phyloP scores from a whole-genome alignment of 2,329 filamentous ascomycete genomes.

The Scytalidium sp. region DNA sequence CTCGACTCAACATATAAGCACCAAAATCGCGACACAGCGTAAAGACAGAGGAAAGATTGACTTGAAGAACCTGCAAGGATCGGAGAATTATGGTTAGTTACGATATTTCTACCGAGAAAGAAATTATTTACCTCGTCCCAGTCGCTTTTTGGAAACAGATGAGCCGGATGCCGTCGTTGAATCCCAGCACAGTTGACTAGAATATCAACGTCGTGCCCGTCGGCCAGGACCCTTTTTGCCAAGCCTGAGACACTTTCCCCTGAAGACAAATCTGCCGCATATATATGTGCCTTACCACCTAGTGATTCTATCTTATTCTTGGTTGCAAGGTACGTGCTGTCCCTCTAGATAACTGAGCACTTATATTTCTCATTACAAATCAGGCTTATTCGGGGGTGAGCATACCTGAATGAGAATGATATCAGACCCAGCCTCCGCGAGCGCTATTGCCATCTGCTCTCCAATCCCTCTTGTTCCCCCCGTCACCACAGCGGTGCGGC shows the following conservation, averaged over 20 bases:
- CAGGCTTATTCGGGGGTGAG: neutral
- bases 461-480: constrained; percentile 26
- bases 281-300: constrained; percentile 61
- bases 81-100: neutral
- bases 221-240: constrained; percentile 52
- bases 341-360: neutral
- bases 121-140: constrained; percentile 58
- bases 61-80: constrained; percentile 62
- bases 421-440: constrained; percentile 26
- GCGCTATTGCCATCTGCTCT: constrained; percentile 17
- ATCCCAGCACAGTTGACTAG: constrained; percentile 86
- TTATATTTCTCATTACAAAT: neutral
- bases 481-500: constrained; percentile 25
- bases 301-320: constrained; percentile 58
- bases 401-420: constrained; percentile 24
- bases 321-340: constrained; percentile 36
- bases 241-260: constrained; percentile 52
- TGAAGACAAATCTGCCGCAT: constrained; percentile 63
- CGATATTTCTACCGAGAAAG: neutral
- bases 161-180: constrained; percentile 72
- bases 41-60: constrained; percentile 80
- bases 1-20: constrained; percentile 68
- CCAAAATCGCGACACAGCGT: constrained; percentile 71
- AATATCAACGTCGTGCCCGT: constrained; percentile 67
- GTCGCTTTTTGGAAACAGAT: constrained; percentile 73